Evolutionary conservation across 2,329 filamentous ascomycete genomes (phyloP).

Genomic region (Fusarium nygamai): DNA sequence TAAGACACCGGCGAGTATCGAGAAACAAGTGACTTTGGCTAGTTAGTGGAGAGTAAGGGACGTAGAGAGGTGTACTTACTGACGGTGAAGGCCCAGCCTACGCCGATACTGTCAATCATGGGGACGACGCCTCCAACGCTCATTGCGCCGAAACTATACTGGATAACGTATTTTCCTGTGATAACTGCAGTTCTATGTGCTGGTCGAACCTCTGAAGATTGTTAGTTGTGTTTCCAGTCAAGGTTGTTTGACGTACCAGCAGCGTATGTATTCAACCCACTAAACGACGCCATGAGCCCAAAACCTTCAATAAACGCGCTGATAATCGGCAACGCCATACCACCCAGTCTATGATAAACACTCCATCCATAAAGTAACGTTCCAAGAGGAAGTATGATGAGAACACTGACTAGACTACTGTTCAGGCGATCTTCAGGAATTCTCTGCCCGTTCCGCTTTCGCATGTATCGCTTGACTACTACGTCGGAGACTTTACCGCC

Average conservation of each 20-base stretch:
- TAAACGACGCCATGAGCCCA: slow-evolving; percentile 52
- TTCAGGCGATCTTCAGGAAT: slow-evolving; percentile 48
- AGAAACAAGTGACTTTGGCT: slow-evolving; percentile 8
- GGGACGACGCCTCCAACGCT: slow-evolving; percentile 40
- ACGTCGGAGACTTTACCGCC: slow-evolving; percentile 63
- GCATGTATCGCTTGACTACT: slow-evolving; percentile 52
- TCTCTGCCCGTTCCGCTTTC: slow-evolving; percentile 47
- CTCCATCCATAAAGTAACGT: slow-evolving; percentile 51
- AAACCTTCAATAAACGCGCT: slow-evolving; percentile 47
- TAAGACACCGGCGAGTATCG: slow-evolving; percentile 17
- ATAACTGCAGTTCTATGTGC: slow-evolving; percentile 40
- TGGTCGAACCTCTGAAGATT: slow-evolving; percentile 28
- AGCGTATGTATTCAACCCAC: slow-evolving; percentile 52
- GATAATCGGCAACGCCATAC: slow-evolving; percentile 49
- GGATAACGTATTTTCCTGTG: slow-evolving; percentile 41
- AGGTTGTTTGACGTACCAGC: slow-evolving; percentile 41
- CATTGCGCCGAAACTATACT: slow-evolving; percentile 41
- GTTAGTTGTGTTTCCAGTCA: background rate
- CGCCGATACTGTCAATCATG: slow-evolving; percentile 37
- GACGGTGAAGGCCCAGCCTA: slow-evolving; percentile 41
- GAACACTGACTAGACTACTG: slow-evolving; percentile 44
- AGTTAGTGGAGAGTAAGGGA: background rate
- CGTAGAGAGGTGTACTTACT: slow-evolving; percentile 15
- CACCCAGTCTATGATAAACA: slow-evolving; percentile 46
- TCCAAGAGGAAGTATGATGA: slow-evolving; percentile 46